Evolutionary conservation across 306 rosid species (phyloP).

Genomic region (Cucurbita argyrosperma): DNA sequence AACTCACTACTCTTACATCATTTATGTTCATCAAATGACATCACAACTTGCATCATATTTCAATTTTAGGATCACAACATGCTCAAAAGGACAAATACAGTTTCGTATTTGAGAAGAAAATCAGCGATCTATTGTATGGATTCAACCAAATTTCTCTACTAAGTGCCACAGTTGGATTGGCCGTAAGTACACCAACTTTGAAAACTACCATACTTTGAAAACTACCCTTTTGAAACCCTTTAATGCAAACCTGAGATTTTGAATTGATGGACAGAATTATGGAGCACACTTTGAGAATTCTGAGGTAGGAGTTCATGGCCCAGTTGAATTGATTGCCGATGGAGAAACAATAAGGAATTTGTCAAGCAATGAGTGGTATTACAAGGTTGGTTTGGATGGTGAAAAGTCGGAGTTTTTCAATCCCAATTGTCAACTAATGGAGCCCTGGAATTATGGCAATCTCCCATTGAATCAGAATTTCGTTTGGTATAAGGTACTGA

Average conservation of each 20-base stretch:
- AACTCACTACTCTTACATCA: background rate
- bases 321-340: conserved; percentile 26
- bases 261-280: conserved; percentile 15
- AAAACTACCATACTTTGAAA: background rate
- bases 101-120: conserved; percentile 9
- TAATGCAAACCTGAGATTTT: background rate
- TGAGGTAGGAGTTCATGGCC: conserved; percentile 28
- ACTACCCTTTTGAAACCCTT: background rate
- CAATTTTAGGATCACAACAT: conserved; percentile 16
- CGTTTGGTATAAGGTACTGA: conserved; percentile 30
- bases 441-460: conserved; percentile 10
- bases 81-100: conserved; percentile 6
- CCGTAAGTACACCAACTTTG: conserved; percentile 7
- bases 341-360: conserved; percentile 27
- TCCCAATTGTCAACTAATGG: background rate
- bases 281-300: conserved; percentile 23
- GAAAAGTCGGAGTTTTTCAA: conserved; percentile 9
- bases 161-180: conserved; percentile 24
- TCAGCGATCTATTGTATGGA: conserved; percentile 11
- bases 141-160: conserved; percentile 13
- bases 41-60: background rate
- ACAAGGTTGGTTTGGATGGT: conserved; percentile 39
- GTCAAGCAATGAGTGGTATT: conserved; percentile 29
- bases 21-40: too few species aligned
- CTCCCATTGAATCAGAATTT: conserved; percentile 24